Percentiles rank a stretch among this genome's conserved stretches.
Evolutionary conservation across 2,329 filamentous ascomycete genomes (phyloP).

Genomic region (Drechmeria coniospora): DNA sequence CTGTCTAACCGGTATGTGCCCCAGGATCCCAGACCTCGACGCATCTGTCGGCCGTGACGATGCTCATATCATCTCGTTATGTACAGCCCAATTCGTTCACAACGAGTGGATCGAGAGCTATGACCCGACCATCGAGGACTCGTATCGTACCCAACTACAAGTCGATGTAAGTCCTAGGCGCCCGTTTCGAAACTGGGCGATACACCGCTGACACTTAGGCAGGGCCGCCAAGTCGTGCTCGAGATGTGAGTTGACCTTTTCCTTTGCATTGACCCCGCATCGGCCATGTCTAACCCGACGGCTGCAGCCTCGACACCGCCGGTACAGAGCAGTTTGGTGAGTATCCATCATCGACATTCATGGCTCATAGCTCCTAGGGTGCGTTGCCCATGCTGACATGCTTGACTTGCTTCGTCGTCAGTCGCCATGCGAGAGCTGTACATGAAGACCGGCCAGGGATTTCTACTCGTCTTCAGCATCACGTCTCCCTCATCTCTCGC

Average conservation of each 20-base stretch:
- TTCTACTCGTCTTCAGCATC: constrained; percentile 84
- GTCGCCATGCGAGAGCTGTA: constrained; percentile 64
- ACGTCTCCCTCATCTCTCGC: constrained; percentile 70
- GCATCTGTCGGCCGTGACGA: too few relatives aligned
- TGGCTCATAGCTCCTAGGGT: too few relatives aligned
- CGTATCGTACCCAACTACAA: constrained; percentile 58
- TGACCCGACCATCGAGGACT: constrained; percentile 66
- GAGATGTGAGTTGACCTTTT: constrained; percentile 52
- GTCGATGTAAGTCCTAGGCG: constrained; percentile 50
- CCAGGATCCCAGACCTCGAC: background rate
- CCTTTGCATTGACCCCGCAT: constrained; percentile 5
- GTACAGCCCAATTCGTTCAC: constrained; percentile 73
- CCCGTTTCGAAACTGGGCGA: background rate
- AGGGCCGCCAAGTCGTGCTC: constrained; percentile 77
- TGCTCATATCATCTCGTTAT: too few relatives aligned
- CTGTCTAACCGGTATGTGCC: constrained; percentile 65
- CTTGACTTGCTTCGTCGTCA: too few relatives aligned
- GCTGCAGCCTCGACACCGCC: constrained; percentile 62
- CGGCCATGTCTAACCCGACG: constrained; percentile 9
- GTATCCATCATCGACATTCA: constrained; percentile 14
- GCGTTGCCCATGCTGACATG: too few relatives aligned
- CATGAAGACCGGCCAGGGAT: constrained; percentile 88
- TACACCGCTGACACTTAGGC: constrained; percentile 14
- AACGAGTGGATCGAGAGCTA: constrained; percentile 89
- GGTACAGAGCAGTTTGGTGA: constrained; percentile 87